Conservation (phyloP, 78 protist species). For the Corallochytrium limacisporum region DNA sequence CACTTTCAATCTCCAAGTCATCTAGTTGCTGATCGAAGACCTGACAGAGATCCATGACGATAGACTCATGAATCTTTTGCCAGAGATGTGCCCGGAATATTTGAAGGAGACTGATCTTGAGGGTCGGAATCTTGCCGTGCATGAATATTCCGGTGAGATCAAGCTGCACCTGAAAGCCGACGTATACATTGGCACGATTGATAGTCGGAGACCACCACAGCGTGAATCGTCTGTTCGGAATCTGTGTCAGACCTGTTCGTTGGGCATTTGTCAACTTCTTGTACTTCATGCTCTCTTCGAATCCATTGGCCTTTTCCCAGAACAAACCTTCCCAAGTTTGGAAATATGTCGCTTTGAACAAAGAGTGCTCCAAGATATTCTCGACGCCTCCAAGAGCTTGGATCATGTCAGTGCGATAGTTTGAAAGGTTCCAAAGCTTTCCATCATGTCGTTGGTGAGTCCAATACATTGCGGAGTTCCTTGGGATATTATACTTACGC, state of each 20-base stretch:
- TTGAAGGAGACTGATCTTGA: constrained; percentile 96
- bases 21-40: constrained; percentile 96
- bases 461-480: constrained; percentile 97
- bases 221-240: constrained; percentile 99
- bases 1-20: constrained; percentile 90
- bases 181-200: constrained; percentile 98
- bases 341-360: constrained; percentile 99
- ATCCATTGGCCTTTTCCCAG: constrained; percentile 94
- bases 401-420: constrained; percentile 99
- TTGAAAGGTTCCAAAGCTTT: constrained; percentile 92
- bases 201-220: constrained; percentile 99
- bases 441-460: constrained; percentile 99
- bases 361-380: constrained; percentile 99
- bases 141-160: constrained; percentile 99
- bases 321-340: constrained; percentile 99
- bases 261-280: constrained; percentile 99
- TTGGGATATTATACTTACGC: constrained; percentile 87
- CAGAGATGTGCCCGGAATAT: constrained; percentile 99
- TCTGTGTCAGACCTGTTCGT: constrained; percentile 98
- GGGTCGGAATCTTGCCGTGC: constrained; percentile 99
- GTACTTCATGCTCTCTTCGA: constrained; percentile 93
- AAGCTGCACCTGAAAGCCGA: constrained; percentile 98
- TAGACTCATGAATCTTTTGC: constrained; percentile 97
- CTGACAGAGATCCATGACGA: constrained; percentile 87
- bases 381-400: constrained; percentile 99